These are phyloP conservation scores for Helminthosporium solani DNA, from an alignment of 2,329 filamentous ascomycete genomes.

Conservation along the genomic window DNA sequence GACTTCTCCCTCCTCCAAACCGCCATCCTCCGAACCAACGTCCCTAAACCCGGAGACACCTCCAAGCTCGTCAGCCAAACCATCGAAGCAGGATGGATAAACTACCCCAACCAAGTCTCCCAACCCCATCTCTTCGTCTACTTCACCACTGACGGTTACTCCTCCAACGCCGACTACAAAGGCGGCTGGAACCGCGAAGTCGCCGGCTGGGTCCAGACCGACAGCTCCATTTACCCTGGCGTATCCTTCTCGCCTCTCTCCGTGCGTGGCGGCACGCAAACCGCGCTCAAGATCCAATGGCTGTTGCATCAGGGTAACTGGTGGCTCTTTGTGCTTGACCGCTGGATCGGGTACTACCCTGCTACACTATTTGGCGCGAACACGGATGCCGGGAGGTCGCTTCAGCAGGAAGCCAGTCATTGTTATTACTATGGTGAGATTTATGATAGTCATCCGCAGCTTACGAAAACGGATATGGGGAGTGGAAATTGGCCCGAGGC, in stretches of 20 bases:
- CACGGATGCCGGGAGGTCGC: conserved; percentile 9
- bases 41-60: conserved; percentile 14
- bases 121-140: conserved; percentile 17
- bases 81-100: conserved; percentile 19
- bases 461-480: conserved; percentile 18
- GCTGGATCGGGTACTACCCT: conserved; percentile 19
- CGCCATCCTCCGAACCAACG: conserved; percentile 13
- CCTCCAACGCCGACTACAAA: conserved; percentile 14
- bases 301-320: conserved; percentile 15
- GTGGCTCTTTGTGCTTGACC: conserved; percentile 18
- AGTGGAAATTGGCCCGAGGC: conserved; percentile 13
- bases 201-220: conserved; percentile 15
- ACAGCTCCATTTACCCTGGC: conserved; percentile 15
- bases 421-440: conserved; percentile 20
- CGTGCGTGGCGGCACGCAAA: conserved; percentile 13
- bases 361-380: conserved; percentile 12
- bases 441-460: conserved; percentile 11
- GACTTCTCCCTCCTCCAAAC: conserved; percentile 16
- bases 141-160: conserved; percentile 19
- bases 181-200: conserved; percentile 20
- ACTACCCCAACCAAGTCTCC: conserved; percentile 15
- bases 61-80: conserved; percentile 11
- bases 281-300: conserved; percentile 16
- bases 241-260: conserved; percentile 11
- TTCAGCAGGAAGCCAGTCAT: conserved; percentile 5